Percentiles rank a stretch among this genome's conserved stretches.
phyloP scores from a whole-genome alignment of 78 protist genomes.

The Dictyostelium citrinum region DNA sequence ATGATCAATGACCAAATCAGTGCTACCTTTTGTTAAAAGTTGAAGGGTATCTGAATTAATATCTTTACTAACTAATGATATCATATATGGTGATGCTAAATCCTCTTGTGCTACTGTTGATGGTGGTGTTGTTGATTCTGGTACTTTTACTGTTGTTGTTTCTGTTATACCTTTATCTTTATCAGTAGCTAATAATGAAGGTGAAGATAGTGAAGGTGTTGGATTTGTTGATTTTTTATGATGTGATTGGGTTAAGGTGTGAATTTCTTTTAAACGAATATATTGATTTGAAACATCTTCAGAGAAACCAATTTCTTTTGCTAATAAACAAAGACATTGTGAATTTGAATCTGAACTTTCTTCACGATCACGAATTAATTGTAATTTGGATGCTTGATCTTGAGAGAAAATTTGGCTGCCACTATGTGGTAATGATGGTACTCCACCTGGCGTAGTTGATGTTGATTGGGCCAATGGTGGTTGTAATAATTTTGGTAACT shows the following conservation, averaged over 20 bases:
- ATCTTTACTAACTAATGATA: constrained; percentile 63
- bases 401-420: not conserved
- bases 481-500: not conserved
- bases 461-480: not conserved
- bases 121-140: not conserved
- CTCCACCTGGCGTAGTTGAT: not conserved
- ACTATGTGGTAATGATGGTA: not conserved
- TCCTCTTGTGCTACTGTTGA: not conserved
- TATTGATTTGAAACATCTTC: constrained; percentile 65
- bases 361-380: constrained; percentile 75
- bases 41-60: constrained; percentile 57
- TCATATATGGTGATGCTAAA: constrained; percentile 52
- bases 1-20: constrained; percentile 71
- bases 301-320: constrained; percentile 79
- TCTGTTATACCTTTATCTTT: not conserved
- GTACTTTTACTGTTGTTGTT: not conserved
- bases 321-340: constrained; percentile 78
- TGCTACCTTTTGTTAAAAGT: constrained; percentile 67
- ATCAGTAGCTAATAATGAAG: not conserved
- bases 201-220: not conserved
- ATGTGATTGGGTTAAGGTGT: constrained; percentile 54
- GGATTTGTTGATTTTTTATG: not conserved
- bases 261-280: constrained; percentile 56
- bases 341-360: constrained; percentile 49
- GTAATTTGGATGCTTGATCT: constrained; percentile 71